A percentile compares a stretch with the other conserved stretches of the same genome.
Conservation (phyloP, 2,329 filamentous ascomycete genomes). For the Colletotrichum sidae region DNA sequence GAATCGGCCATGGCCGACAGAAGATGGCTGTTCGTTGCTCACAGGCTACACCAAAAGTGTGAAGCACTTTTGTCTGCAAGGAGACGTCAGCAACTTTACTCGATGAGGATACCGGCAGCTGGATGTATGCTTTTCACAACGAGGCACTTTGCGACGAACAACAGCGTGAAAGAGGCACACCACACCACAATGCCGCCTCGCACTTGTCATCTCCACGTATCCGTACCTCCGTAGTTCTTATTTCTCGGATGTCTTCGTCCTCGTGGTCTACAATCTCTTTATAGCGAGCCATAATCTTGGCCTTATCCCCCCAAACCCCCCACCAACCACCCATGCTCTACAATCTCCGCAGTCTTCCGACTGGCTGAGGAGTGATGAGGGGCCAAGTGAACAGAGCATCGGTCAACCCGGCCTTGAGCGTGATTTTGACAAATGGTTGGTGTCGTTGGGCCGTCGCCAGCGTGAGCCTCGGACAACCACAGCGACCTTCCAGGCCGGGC, state of each 20-base stretch:
- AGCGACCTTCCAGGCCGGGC: background rate
- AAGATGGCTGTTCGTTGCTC: background rate
- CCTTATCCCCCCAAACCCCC: slow-evolving; percentile 8
- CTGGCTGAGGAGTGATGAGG: slow-evolving; percentile 31
- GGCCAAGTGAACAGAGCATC: slow-evolving; percentile 29
- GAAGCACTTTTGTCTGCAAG: background rate
- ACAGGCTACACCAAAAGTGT: background rate
- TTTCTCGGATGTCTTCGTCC: too few species aligned
- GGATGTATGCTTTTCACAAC: background rate
- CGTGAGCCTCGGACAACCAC: background rate
- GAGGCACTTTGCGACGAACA: too few species aligned
- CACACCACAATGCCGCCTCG: background rate
- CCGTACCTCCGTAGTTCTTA: too few species aligned
- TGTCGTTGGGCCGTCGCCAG: background rate
- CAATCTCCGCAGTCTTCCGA: slow-evolving; percentile 31
- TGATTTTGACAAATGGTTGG: slow-evolving; percentile 23
- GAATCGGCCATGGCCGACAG: slow-evolving; percentile 11
- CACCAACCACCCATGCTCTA: slow-evolving; percentile 7
- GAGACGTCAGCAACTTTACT: slow-evolving; percentile 8
- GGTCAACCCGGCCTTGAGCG: slow-evolving; percentile 20
- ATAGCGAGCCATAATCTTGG: slow-evolving; percentile 6
- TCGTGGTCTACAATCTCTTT: background rate
- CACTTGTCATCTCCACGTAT: background rate
- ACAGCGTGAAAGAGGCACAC: background rate
- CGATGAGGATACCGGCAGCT: background rate